These are phyloP conservation scores for Aspergillus ochraceus DNA, from an alignment of 2,329 filamentous ascomycete genomes.

Conservation along the genomic window DNA sequence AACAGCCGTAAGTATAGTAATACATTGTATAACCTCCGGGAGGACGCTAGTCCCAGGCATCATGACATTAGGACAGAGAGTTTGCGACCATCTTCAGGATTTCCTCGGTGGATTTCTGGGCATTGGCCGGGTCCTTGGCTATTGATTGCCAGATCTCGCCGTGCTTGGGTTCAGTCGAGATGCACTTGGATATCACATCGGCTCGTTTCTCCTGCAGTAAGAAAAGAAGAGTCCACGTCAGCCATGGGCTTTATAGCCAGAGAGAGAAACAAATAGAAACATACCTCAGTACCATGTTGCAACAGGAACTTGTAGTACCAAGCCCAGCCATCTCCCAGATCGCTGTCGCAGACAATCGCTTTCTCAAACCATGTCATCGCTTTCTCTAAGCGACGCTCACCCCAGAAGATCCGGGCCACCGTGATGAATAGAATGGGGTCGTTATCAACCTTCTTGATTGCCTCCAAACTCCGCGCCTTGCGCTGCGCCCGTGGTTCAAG, in stretches of 20 bases:
- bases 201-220: conserved; percentile 70
- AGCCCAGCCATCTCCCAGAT: conserved; percentile 90
- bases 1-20: not conserved
- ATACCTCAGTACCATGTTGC: conserved; percentile 81
- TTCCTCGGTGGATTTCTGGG: conserved; percentile 72
- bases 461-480: conserved; percentile 86
- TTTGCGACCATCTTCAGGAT: conserved; percentile 76
- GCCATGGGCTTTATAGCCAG: not conserved
- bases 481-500: conserved; percentile 89
- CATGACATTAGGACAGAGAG: conserved; percentile 16
- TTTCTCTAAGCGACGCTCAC: conserved; percentile 86
- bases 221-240: conserved; percentile 8
- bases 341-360: conserved; percentile 81
- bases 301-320: conserved; percentile 95
- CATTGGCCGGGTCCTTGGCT: conserved; percentile 82
- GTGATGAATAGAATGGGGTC: conserved; percentile 87
- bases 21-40: not conserved
- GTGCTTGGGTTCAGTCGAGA: conserved; percentile 81
- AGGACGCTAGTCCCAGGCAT: not conserved
- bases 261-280: conserved; percentile 20
- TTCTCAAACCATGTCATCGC: conserved; percentile 98
- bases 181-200: conserved; percentile 79
- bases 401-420: conserved; percentile 94
- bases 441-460: conserved; percentile 95
- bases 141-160: conserved; percentile 89